Evolutionary conservation across 768 basidiomycete genomes (phyloP).

Genomic region (Lactifluus volemus): DNA sequence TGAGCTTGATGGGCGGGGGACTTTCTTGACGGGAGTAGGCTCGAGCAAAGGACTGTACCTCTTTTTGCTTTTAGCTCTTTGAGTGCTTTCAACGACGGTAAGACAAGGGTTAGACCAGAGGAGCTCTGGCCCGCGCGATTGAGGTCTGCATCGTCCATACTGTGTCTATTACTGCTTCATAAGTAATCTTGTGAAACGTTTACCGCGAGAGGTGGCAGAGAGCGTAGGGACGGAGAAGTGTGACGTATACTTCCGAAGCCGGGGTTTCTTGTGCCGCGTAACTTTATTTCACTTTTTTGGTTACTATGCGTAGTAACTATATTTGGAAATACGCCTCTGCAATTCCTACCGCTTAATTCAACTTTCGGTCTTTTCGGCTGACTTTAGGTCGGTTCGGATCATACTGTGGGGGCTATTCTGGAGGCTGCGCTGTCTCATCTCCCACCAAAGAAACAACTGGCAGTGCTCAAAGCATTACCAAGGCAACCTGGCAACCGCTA

Average conservation of each 20-base stretch:
- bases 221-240: neutral
- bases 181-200: neutral
- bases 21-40: slow-evolving; percentile 25
- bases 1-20: slow-evolving; percentile 59
- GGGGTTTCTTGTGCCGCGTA: neutral
- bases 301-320: neutral
- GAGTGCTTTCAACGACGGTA: slow-evolving; percentile 56
- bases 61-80: slow-evolving; percentile 49
- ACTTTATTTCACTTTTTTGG: neutral
- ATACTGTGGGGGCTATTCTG: no score
- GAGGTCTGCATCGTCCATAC: slow-evolving; percentile 3
- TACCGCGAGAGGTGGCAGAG: neutral
- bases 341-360: no score
- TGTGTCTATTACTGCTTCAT: neutral
- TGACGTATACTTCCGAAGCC: neutral
- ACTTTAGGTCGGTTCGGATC: neutral
- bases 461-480: no score
- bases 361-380: neutral
- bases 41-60: slow-evolving; percentile 28
- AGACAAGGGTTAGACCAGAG: slow-evolving; percentile 54
- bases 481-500: no score
- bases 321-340: neutral
- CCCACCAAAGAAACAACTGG: no score
- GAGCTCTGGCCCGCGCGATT: slow-evolving; percentile 10
- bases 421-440: no score